Base-by-base conservation (phyloP, 1,139 yeast species). In the Hanseniaspora sp. region DNA sequence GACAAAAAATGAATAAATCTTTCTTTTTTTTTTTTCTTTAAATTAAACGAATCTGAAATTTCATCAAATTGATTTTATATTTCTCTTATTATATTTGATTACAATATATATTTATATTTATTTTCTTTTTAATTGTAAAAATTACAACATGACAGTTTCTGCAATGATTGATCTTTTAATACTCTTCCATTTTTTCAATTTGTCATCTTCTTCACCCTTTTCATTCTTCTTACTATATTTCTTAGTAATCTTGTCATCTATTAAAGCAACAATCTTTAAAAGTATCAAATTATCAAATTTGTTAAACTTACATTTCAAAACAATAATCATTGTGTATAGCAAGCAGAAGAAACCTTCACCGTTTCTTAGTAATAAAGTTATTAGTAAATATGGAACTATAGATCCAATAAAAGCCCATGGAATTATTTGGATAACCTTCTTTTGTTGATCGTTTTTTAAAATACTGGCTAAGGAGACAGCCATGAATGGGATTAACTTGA, bases 331-430 rank as follows among this genome's bases (percentile, higher is more conserved):
- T 6, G 37, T 12, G 33, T 44, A 51, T 18, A 44, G n/a, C 12
- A 30, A 23, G 12, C 15, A 44, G 39, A 41, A 43, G n/a, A 51
- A 51, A 7, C 54, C 54, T 31, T 51, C 54, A 13, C 54, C 48
- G 12, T 30, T 31, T 7, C 31, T 30, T n/a, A 51, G 11, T 1
- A 23, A 18, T 7, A 51, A 11, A 5, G 54, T 51, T 4, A 7
- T 51, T 23, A 44, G 11, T 11, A 51, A n/a, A 18, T 44, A 51
- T 11, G 54, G 54, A 18, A 44, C 6, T 11, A 42, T 7, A 0
- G 48, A 38, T 12, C n/a, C 41, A n/a, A 51, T n/a, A 38, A 51
- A 51, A 9, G 54, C 39, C 41, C 30, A 9, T 38, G 54, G 54
- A 18, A 51, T 38, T 3, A 9, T 17, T 2, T 33, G 23, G 3